These are phyloP conservation scores for Saccharomyces hybrid DNA, from an alignment of 1,139 yeast species.

Conservation along the genomic window DNA sequence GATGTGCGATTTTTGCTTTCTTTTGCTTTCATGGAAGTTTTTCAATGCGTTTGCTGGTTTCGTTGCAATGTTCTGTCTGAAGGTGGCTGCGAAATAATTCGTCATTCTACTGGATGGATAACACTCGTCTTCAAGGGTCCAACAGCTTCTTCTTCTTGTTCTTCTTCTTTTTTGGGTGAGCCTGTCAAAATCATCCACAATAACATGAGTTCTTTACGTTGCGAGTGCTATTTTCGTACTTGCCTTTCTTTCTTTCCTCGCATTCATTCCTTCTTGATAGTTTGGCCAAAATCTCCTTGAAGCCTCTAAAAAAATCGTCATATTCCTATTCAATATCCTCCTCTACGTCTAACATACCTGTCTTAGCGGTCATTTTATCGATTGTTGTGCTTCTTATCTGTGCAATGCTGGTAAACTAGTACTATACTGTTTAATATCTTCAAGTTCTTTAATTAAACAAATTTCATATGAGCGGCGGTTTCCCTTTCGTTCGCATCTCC, in stretches of 20 bases:
- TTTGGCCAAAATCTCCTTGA: background rate
- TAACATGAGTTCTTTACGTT: background rate
- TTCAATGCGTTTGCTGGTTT: background rate
- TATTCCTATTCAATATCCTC: background rate
- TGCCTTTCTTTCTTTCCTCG: background rate
- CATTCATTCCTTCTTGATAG: background rate
- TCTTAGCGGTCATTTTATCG: background rate
- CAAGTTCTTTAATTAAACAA: background rate
- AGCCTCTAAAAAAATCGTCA: background rate
- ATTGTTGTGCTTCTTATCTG: too few relatives aligned
- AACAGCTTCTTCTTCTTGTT: background rate
- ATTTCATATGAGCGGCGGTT: background rate
- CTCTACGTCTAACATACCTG: background rate
- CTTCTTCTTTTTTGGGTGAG: background rate
- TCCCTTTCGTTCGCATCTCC: background rate
- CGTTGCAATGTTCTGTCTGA: background rate
- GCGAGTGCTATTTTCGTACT: background rate
- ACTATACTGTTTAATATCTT: background rate
- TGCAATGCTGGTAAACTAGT: background rate
- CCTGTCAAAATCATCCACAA: background rate
- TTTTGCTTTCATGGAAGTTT: background rate
- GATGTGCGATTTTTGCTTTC: background rate
- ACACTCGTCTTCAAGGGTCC: background rate
- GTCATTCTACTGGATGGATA: background rate
- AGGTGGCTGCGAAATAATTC: background rate